phyloP scores from a whole-genome alignment of 768 basidiomycete species.

The Amanita thiersii region DNA sequence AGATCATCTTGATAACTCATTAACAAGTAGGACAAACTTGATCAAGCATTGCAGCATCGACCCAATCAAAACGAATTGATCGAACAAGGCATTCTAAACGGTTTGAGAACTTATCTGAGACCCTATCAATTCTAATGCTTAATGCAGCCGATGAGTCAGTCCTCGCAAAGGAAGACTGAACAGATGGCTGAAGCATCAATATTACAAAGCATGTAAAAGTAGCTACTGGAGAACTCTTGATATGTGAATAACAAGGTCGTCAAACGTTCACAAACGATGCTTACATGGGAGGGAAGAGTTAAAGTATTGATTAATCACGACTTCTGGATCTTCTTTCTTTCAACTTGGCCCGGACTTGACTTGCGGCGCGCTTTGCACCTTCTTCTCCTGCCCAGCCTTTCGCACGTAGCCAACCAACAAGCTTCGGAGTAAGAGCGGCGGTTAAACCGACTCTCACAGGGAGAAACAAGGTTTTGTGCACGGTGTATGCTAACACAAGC shows the following conservation, averaged over 20 bases:
- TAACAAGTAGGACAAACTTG: constrained; percentile 47
- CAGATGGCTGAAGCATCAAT: too few relatives aligned
- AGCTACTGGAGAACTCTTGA: not conserved
- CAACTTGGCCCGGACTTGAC: constrained; percentile 38
- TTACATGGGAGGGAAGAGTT: too few relatives aligned
- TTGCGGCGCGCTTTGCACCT: constrained; percentile 60
- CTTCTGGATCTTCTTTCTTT: constrained; percentile 26
- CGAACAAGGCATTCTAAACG: constrained; percentile 51
- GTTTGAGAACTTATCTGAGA: constrained; percentile 10
- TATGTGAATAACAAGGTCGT: not conserved
- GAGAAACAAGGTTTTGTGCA: constrained; percentile 92
- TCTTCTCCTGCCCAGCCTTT: constrained; percentile 76
- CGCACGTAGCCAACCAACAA: constrained; percentile 79
- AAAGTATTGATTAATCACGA: constrained; percentile 10
- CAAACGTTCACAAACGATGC: too few relatives aligned
- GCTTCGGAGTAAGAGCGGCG: constrained; percentile 71
- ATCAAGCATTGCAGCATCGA: constrained; percentile 47
- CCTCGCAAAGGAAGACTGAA: too few relatives aligned
- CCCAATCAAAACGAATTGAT: constrained; percentile 57
- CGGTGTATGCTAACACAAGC: constrained; percentile 85
- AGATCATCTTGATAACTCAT: not conserved
- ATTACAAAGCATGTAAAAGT: too few relatives aligned
- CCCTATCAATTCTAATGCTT: too few relatives aligned
- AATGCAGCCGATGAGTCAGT: too few relatives aligned
- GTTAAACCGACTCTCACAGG: constrained; percentile 88